Conservation (phyloP, 2,329 filamentous ascomycete species). For the Venturiaceae sp. region DNA sequence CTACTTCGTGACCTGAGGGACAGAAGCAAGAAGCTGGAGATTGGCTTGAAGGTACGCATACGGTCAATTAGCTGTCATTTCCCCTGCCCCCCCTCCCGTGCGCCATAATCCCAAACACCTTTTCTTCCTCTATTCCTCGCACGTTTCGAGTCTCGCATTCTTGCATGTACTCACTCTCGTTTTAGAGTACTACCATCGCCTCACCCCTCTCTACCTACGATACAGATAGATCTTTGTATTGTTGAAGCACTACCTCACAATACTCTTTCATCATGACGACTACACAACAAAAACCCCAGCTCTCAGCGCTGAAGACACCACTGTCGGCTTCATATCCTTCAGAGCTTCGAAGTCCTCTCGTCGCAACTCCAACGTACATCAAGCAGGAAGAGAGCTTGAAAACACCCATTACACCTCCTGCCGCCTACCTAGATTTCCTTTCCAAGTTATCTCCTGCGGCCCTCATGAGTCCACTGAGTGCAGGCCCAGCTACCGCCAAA, state of each 20-base stretch:
- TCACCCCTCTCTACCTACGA: background rate
- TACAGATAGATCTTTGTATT: background rate
- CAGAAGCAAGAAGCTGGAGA: background rate
- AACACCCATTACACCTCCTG: slow-evolving; percentile 85
- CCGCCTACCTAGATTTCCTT: slow-evolving; percentile 87
- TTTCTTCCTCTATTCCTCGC: background rate
- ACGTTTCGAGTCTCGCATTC: background rate
- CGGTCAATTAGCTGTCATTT: background rate
- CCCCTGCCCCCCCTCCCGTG: background rate
- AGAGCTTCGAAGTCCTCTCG: slow-evolving; percentile 49
- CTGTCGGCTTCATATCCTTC: slow-evolving; percentile 49
- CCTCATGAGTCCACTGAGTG: slow-evolving; percentile 56
- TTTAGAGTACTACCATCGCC: slow-evolving; percentile 13
- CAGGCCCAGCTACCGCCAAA: slow-evolving; percentile 39
- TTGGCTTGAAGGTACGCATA: background rate
- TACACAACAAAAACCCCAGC: slow-evolving; percentile 25
- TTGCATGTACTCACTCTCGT: slow-evolving; percentile 12
- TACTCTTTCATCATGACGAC: slow-evolving; percentile 14
- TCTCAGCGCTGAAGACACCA: slow-evolving; percentile 41
- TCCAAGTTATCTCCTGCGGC: slow-evolving; percentile 61
- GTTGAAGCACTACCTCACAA: background rate
- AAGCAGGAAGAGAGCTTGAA: slow-evolving; percentile 60
- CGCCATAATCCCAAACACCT: background rate
- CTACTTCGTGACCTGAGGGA: background rate
- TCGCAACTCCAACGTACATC: slow-evolving; percentile 53